Evolutionary conservation across 345 rosid species (phyloP).

Genomic region (Balakata baccata): DNA sequence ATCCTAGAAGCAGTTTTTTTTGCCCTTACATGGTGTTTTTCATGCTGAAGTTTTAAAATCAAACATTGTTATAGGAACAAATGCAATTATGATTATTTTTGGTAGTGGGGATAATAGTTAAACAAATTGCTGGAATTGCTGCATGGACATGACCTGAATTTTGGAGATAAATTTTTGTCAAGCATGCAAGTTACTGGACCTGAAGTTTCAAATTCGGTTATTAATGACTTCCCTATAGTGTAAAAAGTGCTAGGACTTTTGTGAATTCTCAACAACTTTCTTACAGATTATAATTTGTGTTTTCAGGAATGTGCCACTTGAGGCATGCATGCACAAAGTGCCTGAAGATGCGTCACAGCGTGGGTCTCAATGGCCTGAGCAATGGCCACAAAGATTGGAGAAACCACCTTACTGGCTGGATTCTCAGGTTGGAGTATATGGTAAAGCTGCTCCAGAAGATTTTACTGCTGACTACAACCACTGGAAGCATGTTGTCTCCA

Average conservation of each 20-base stretch:
- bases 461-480: conserved; percentile 68
- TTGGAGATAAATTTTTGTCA: neutral
- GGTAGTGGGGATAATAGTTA: neutral
- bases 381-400: conserved; percentile 86
- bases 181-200: neutral
- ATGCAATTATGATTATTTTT: neutral
- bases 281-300: conserved; percentile 9
- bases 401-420: conserved; percentile 77
- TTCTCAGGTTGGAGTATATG: conserved; percentile 86
- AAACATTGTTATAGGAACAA: neutral
- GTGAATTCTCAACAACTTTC: neutral
- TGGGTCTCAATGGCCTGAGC: conserved; percentile 91
- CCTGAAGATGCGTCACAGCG: conserved; percentile 60
- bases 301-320: conserved; percentile 77
- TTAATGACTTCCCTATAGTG: neutral
- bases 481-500: conserved; percentile 85
- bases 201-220: neutral
- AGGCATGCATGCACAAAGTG: conserved; percentile 84
- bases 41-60: neutral
- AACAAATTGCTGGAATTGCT: neutral
- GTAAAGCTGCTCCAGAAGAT: conserved; percentile 90
- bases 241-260: neutral
- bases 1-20: neutral
- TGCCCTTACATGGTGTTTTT: neutral
- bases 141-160: neutral